Base-by-base conservation (phyloP, 495 filamentous ascomycete species). In the Aspergillus mulundensis region DNA sequence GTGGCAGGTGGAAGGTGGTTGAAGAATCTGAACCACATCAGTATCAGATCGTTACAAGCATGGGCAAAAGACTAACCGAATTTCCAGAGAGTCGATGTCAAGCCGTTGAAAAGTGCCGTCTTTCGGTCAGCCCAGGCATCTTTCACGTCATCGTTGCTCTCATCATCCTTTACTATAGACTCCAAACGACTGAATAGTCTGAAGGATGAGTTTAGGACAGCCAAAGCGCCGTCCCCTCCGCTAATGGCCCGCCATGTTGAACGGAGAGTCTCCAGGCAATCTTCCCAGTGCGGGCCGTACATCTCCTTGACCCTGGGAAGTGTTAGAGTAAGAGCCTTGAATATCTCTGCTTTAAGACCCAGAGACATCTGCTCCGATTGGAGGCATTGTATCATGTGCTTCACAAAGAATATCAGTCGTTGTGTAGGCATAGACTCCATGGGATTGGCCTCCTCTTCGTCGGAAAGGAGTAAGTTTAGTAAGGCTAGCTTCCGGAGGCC, bases 231-330 rank as follows among this genome's bases (percentile, higher is more conserved):
- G 55, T 81, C 78, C 21, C 74, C 71, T 0, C 62, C 68, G 19
- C 54, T 58, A 0, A 71, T 76, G 10, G 74, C 72, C 25, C 68
- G 70, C 81, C 85, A 87, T 12, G 83, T 68, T 21, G 70, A 63
- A 41, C 77, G 69, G 63, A 89, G 74, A 30, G 81, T 77, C 8
- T 81, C 74, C 36, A 93, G 68, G 2, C 81, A 69, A 21, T 85
- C 78, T 54, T 84, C 77, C 94, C 94, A 98, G 64, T 94, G 89
- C 2, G 84, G 78, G 2, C 92, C 94, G 65, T 95, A 97, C 7
- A 94, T 83, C 39, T 87, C 83, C 43, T 79, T 77, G 30, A 96
- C 82, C 28, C 77, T 76, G 44, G 88, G 88, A 14, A 97, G 70
- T 10, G 95, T 71, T n/a, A 72, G 65, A 1, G 76, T 67, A 34